Evolutionary conservation across 2,329 filamentous ascomycete genomes (phyloP).

Genomic region (Fusarium robinianum): DNA sequence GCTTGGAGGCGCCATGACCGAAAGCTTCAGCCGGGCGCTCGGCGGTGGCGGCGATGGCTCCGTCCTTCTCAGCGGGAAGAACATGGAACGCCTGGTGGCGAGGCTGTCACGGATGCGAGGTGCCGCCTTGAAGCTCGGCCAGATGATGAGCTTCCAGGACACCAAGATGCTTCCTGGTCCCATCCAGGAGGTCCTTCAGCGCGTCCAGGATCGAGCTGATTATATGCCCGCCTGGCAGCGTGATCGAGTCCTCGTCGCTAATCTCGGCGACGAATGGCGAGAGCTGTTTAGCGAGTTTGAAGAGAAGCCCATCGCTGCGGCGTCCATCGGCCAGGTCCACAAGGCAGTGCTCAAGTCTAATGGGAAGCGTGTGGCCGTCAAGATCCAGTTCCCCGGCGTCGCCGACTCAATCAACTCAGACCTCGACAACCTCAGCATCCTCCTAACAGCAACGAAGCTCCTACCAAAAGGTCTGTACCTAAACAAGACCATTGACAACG

Average conservation of each 20-base stretch:
- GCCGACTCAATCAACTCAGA: slow-evolving; percentile 96
- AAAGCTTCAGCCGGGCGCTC: slow-evolving; percentile 79
- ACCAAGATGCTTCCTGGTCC: slow-evolving; percentile 88
- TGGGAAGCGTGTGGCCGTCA: slow-evolving; percentile 82
- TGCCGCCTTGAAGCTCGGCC: slow-evolving; percentile 93
- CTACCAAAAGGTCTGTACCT: slow-evolving; percentile 91
- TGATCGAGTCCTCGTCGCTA: slow-evolving; percentile 77
- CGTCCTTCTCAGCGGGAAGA: slow-evolving; percentile 82
- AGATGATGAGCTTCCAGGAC: slow-evolving; percentile 99
- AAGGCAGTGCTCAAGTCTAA: slow-evolving; percentile 77
- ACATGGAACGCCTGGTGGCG: slow-evolving; percentile 90
- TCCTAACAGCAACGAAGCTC: slow-evolving; percentile 87
- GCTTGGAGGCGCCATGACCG: slow-evolving; percentile 88
- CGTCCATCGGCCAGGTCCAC: slow-evolving; percentile 97
- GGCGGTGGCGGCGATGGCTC: slow-evolving; percentile 72
- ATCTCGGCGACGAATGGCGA: slow-evolving; percentile 84
- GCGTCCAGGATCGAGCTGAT: slow-evolving; percentile 94
- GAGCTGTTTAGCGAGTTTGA: slow-evolving; percentile 83
- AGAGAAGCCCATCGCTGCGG: slow-evolving; percentile 89
- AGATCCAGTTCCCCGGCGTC: slow-evolving; percentile 96
- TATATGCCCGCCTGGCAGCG: slow-evolving; percentile 97
- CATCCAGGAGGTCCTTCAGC: slow-evolving; percentile 87
- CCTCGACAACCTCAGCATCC: slow-evolving; percentile 86
- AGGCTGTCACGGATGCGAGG: slow-evolving; percentile 96
- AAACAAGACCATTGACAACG: slow-evolving; percentile 96